These are phyloP conservation scores for Saprolegnia parasitica DNA, from an alignment of 352 stramenopile species.

Conservation along the genomic window DNA sequence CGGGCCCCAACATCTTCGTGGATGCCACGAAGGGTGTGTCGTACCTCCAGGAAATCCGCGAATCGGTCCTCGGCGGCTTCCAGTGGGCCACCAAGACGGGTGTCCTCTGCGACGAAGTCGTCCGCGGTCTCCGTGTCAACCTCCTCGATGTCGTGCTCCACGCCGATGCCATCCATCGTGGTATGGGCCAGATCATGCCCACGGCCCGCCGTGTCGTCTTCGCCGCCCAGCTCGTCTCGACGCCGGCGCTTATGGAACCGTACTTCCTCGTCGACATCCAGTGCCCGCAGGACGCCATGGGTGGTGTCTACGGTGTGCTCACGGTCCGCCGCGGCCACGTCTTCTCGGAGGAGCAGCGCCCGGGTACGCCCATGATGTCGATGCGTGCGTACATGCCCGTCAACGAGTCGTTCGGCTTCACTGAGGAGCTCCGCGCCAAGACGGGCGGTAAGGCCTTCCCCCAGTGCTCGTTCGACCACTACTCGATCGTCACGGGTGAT, in stretches of 20 bases:
- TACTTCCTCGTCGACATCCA: slow-evolving; percentile 99
- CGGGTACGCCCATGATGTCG: slow-evolving; percentile 98
- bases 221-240: slow-evolving; percentile 92
- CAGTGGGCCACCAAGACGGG: slow-evolving; percentile 98
- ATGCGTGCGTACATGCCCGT: slow-evolving; percentile 99
- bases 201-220: slow-evolving; percentile 98
- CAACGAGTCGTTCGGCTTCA: slow-evolving; percentile 99
- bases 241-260: slow-evolving; percentile 96
- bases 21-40: slow-evolving; percentile 99
- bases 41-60: slow-evolving; percentile 99
- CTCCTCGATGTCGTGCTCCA: slow-evolving; percentile 99
- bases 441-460: slow-evolving; percentile 99
- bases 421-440: slow-evolving; percentile 94
- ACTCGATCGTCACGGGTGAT: slow-evolving; percentile 93
- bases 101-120: slow-evolving; percentile 97
- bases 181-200: slow-evolving; percentile 99
- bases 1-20: slow-evolving; percentile 97
- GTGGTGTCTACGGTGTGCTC: slow-evolving; percentile 98
- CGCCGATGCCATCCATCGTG: slow-evolving; percentile 99
- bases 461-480: slow-evolving; percentile 99
- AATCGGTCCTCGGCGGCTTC: slow-evolving; percentile 98
- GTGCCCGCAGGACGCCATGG: slow-evolving; percentile 97
- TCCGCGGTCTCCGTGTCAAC: slow-evolving; percentile 97
- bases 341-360: slow-evolving; percentile 97
- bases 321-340: slow-evolving; percentile 98